A percentile compares a stretch with the other conserved stretches of the same genome.
Conservation (phyloP, 306 rosid genomes). For the Begonia fuchsioides region DNA sequence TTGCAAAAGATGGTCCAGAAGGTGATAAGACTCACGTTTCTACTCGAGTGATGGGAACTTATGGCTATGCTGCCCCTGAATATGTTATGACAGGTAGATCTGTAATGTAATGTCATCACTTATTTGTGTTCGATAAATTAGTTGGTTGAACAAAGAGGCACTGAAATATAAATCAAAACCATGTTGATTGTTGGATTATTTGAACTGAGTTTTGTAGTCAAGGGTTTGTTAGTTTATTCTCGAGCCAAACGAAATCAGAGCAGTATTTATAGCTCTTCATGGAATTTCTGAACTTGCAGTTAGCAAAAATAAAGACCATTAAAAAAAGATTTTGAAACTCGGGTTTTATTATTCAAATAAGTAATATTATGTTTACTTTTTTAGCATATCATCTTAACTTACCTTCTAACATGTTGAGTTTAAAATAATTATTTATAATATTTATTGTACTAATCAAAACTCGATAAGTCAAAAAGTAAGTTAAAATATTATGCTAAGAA, state of each 20-base stretch:
- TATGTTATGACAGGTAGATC: slow-evolving; percentile 88
- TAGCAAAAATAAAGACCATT: no score
- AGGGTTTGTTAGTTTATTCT: neutral
- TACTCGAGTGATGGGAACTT: slow-evolving; percentile 5
- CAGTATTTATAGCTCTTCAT: neutral
- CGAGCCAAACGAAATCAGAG: neutral
- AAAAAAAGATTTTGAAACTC: no score
- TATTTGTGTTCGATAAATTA: no score
- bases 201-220: neutral
- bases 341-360: no score
- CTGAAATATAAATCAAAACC: neutral
- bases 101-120: neutral
- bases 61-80: slow-evolving; percentile 57
- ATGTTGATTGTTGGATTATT: neutral
- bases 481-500: no score
- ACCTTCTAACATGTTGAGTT: no score
- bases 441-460: no score
- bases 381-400: no score
- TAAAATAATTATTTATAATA: no score
- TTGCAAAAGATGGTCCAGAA: slow-evolving; percentile 5
- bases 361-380: no score
- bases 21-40: slow-evolving; percentile 4
- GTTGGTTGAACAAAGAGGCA: neutral
- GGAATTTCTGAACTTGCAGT: no score
- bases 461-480: no score